Percentiles rank a stretch among this genome's conserved stretches.
These are phyloP conservation scores for Geotrichum aggregatum DNA, from an alignment of 1,139 yeast genomes.

Conservation along the genomic window DNA sequence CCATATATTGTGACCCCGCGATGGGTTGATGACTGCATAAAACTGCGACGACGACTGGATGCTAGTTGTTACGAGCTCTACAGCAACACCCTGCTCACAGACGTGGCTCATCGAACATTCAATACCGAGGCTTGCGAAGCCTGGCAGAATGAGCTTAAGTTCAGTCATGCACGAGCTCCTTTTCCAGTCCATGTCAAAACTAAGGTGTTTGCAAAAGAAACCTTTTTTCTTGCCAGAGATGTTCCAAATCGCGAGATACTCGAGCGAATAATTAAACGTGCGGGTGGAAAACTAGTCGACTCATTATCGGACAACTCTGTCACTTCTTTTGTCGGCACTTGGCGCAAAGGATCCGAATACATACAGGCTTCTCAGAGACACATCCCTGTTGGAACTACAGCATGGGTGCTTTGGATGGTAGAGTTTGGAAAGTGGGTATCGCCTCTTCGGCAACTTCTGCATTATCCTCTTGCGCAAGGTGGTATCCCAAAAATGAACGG, in stretches of 20 bases:
- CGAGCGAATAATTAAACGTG: conserved; percentile 20
- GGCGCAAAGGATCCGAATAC: conserved; percentile 56
- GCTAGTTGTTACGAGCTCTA: conserved; percentile 44
- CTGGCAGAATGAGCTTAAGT: conserved; percentile 1
- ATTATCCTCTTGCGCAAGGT: conserved; percentile 59
- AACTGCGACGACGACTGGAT: conserved; percentile 47
- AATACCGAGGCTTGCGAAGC: conserved; percentile 2
- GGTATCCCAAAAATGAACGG: conserved; percentile 53
- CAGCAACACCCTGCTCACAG: neutral
- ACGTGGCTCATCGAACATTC: no score
- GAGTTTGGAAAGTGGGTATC: conserved; percentile 52
- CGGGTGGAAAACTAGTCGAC: no score
- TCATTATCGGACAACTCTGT: conserved; percentile 27
- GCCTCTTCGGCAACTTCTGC: conserved; percentile 58
- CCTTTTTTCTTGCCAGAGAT: conserved; percentile 37
- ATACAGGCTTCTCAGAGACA: conserved; percentile 29
- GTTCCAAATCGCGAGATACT: conserved; percentile 23
- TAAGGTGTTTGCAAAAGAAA: conserved; percentile 27
- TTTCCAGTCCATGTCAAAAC: neutral
- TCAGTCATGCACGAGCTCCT: no score
- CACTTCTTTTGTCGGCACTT: conserved; percentile 64
- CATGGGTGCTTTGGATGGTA: conserved; percentile 43
- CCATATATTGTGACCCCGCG: conserved; percentile 71
- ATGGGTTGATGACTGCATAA: conserved; percentile 67
- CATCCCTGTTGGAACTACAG: conserved; percentile 11